phyloP scores from a whole-genome alignment of 257 asterid species.

The Solanum etuberosum region DNA sequence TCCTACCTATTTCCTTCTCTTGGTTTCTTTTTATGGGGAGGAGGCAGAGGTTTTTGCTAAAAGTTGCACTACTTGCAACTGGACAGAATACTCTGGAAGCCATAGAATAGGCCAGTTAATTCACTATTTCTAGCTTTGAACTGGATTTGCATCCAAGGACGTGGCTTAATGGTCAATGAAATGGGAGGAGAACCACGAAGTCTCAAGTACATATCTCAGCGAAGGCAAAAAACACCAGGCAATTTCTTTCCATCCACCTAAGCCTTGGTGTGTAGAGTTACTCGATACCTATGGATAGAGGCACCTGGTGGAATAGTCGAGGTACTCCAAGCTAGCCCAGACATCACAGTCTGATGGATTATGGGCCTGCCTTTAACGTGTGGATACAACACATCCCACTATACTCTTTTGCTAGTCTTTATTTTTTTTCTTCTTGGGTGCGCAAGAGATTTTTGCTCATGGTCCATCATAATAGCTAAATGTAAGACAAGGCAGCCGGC shows the following conservation, averaged over 20 bases:
- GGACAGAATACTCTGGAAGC: background rate
- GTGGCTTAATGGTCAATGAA: background rate
- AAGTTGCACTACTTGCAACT: background rate
- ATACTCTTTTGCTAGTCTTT: background rate
- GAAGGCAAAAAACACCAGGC: background rate
- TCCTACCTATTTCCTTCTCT: background rate
- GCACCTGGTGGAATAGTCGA: background rate
- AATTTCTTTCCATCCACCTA: background rate
- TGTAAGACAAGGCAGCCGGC: background rate
- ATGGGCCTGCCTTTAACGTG: background rate
- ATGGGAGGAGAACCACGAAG: background rate
- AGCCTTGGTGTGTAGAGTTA: background rate
- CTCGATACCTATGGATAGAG: background rate
- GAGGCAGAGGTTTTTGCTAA: background rate
- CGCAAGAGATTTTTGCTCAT: background rate
- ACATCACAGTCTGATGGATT: background rate
- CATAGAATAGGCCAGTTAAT: background rate
- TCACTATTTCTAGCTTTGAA: background rate
- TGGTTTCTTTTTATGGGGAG: background rate
- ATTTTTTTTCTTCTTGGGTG: background rate
- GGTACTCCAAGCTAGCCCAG: background rate
- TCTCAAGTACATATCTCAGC: background rate
- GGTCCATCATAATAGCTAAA: background rate
- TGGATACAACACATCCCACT: background rate
- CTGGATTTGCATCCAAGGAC: background rate